phyloP scores from a whole-genome alignment of 768 basidiomycete genomes.

The Coprinopsis marcescibilis region DNA sequence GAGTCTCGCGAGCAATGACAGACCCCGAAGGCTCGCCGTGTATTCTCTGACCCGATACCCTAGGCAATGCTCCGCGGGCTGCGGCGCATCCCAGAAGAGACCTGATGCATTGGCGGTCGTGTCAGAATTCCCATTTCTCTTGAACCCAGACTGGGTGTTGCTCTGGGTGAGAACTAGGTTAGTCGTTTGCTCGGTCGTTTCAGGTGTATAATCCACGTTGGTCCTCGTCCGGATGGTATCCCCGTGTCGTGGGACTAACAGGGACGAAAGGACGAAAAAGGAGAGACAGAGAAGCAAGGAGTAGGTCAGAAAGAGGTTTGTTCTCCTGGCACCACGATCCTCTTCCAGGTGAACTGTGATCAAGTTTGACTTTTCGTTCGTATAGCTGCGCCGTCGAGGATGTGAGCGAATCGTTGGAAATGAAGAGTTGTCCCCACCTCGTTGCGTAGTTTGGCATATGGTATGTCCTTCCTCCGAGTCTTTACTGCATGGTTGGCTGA shows the following conservation, averaged over 20 bases:
- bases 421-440: conserved; percentile 21
- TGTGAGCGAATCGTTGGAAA: conserved; percentile 2
- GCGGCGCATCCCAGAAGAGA: conserved; percentile 21
- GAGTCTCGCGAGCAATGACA: conserved; percentile 22
- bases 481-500: conserved; percentile 6
- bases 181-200: too few species aligned
- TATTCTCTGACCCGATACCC: conserved; percentile 26
- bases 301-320: conserved; percentile 19
- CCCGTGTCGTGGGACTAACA: neutral
- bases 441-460: conserved; percentile 37
- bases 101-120: too few species aligned
- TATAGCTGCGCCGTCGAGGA: conserved; percentile 25
- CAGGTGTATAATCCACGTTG: neutral
- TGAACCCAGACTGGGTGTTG: too few species aligned
- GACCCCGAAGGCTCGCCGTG: conserved; percentile 22
- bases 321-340: conserved; percentile 24
- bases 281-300: conserved; percentile 24
- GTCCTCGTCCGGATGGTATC: neutral
- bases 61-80: conserved; percentile 19
- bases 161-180: too few species aligned
- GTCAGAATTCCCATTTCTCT: neutral
- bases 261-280: conserved; percentile 18
- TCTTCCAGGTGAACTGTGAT: conserved; percentile 32
- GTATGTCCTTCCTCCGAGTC: conserved; percentile 32
- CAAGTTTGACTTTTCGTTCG: conserved; percentile 31